A percentile compares a stretch with the other conserved stretches of the same genome.
Conservation (phyloP, 352 stramenopile species). For the Phytophthora syringae region DNA sequence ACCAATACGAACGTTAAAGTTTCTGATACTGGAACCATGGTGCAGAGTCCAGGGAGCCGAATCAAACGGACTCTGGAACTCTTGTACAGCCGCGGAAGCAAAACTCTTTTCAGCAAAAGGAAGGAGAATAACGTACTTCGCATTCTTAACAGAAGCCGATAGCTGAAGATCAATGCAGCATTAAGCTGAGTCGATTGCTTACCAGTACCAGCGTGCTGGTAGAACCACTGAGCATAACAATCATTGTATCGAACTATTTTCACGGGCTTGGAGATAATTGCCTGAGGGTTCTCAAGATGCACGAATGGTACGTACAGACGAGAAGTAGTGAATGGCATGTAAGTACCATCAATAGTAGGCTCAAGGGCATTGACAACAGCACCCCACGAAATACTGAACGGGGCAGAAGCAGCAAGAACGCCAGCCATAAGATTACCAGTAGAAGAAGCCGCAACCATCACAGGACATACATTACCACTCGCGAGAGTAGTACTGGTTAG, state of each 20-base stretch:
- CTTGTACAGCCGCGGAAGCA: constrained; percentile 2
- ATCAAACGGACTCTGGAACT: constrained; percentile 15
- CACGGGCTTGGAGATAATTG: constrained; percentile 8
- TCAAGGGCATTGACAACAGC: constrained; percentile 8
- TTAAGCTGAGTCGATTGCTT: constrained; percentile 1
- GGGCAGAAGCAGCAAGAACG: constrained; percentile 1
- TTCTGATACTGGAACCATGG: constrained; percentile 5
- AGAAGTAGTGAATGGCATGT: constrained; percentile 14
- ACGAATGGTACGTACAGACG: constrained; percentile 9
- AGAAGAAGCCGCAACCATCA: background rate
- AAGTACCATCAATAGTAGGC: constrained; percentile 11
- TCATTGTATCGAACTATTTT: constrained; percentile 2
- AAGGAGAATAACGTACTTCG: background rate
- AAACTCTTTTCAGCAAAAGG: background rate
- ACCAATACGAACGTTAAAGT: constrained; percentile 24
- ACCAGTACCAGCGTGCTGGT: background rate
- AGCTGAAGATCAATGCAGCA: background rate
- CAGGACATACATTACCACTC: background rate
- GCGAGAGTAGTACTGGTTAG: constrained; percentile 2
- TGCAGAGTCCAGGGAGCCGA: constrained; percentile 17
- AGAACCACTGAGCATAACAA: background rate
- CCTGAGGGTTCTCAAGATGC: constrained; percentile 2
- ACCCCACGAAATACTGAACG: constrained; percentile 5
- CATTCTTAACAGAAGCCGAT: background rate
- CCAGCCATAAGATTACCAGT: background rate